Evolutionary conservation across 257 asterid genomes (phyloP), one percentile per base, ranked within the genome.

Genomic region (Marsdenia floribunda): DNA sequence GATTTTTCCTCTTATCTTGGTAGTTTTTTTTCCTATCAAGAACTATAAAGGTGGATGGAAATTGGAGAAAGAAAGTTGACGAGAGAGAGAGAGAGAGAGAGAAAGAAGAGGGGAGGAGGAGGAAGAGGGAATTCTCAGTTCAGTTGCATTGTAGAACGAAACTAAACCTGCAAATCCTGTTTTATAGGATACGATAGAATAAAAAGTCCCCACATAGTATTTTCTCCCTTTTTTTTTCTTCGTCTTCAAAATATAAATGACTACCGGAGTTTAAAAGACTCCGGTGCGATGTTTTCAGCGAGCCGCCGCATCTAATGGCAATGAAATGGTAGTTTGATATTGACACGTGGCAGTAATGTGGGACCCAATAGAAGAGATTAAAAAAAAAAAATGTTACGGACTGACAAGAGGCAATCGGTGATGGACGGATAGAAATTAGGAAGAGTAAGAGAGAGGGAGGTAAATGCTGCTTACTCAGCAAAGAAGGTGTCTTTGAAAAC

Each of bases 251-350:
- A 55, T 19, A 55, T 55, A 55, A 55, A 19, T 55, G 8, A 5
- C 52, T 5, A 52, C 54, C 75, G 65, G 69, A 26, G 50, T 55
- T 33, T 6, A 9, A 24, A 42, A 29, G 52, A 46, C 16, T 72
- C 73, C 77, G 72, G 80, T 21, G 54, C 18, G 87, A 81, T 83
- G 76, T 78, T 85, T 80, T 60, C 61, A 68, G 82, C 96, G 86
- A 80, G 82, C 80, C 86, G 93, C 96, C 96, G 91, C 93, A 85
- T 90, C 82, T 82, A 38, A 70, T 76, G 81, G 90, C 42, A 29
- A 55, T 0, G 19, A 55, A 55, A 5, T 21, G 29, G 59, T 29
- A 26, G 74, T 70, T 3, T 0, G 85, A 79, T 79, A 1, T 0
- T 0, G 87, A 80, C 92, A 87, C 87, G 89, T 88, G 83, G 68